Base-by-base conservation (phyloP, 768 basidiomycete genomes). In the Auricularia auricula-judae region DNA sequence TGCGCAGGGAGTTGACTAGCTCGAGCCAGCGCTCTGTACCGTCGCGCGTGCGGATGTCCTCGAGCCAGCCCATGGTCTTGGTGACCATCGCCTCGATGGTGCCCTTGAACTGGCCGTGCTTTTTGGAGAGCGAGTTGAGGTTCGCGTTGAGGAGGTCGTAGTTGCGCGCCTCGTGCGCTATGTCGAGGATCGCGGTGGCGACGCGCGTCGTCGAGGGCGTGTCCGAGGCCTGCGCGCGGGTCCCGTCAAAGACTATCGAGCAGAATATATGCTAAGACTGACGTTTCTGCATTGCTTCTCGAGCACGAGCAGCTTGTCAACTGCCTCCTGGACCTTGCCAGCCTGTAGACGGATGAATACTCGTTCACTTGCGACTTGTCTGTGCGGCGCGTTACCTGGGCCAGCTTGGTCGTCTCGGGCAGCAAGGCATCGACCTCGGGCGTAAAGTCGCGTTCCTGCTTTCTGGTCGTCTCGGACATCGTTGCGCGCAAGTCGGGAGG, bases 271-370 rank as follows among this genome's bases (percentile, higher is more conserved):
- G 39, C 8, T 42, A 1, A 62, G 47, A 76, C 84, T 54, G 65
- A 92, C 97, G 78, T 98, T 98, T 80, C 97, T 83, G 2, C 96
- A 89, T 74, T 97, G 95, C 77, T 98, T 98, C 78, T 99, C 97
- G 4, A 98, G 80, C 1, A 78, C 76, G 64, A 94, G 81, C 64
- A 98, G 84, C 78, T 90, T 93, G 76, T 99, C 96, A 36, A 98
- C 78, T 29, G 88, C 92, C 36, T 91, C 89, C 72, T 91, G 85
- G 59, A 93, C 80, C 74, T 86, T 87, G 33, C 89, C 91, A 65
- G 86, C 78, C 94, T 96, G 72, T 63, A 67, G 63, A 61, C 63
- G 56, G 65, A 43, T 69, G 67, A 67, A 64, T 61, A 62, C 56
- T 35, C 56, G 8, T 47, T 62, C 63, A 34, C 36, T 21, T 5